phyloP scores from a whole-genome alignment of 257 asterid genomes.

The Mitragyna speciosa region DNA sequence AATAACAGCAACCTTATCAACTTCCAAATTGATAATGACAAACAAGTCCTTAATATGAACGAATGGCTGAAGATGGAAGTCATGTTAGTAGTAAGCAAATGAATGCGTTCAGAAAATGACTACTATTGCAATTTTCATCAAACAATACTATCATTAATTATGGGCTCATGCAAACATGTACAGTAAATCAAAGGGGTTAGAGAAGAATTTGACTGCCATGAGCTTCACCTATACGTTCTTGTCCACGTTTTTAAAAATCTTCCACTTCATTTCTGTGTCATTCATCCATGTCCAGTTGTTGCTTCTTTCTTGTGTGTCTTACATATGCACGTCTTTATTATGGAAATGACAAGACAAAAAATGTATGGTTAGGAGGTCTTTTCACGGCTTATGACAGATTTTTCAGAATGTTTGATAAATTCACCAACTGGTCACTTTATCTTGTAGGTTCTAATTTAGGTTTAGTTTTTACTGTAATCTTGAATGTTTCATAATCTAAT shows the following conservation, averaged over 20 bases:
- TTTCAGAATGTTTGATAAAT: not conserved
- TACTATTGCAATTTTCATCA: not conserved
- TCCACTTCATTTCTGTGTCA: not conserved
- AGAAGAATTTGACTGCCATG: not conserved
- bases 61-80: not conserved
- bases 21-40: no score
- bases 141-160: not conserved
- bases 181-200: not conserved
- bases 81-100: not conserved
- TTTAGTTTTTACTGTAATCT: no score
- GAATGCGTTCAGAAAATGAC: not conserved
- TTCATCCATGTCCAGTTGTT: not conserved
- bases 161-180: not conserved
- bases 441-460: no score
- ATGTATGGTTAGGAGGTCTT: not conserved
- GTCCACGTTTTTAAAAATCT: not conserved
- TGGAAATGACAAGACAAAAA: not conserved
- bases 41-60: no score
- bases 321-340: no score
- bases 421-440: not conserved
- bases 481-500: no score
- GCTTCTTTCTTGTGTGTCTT: slow-evolving; percentile 6
- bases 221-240: not conserved
- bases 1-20: no score
- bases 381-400: not conserved